phyloP scores from a whole-genome alignment of 2,329 filamentous ascomycete genomes.

The Cladosporium sphaerospermum region DNA sequence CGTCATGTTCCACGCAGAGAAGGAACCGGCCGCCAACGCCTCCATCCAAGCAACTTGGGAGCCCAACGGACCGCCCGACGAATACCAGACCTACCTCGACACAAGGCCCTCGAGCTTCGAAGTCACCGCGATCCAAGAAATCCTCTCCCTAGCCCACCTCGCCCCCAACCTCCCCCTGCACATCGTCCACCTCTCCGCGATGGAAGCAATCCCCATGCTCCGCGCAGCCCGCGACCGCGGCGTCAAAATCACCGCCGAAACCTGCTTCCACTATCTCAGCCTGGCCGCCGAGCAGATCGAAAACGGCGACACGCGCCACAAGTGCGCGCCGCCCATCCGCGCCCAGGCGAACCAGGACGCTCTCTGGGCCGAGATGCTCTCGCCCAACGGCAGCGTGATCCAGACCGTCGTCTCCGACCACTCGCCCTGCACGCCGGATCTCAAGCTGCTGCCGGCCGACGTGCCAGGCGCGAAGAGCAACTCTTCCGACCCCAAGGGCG shows the following conservation, averaged over 20 bases:
- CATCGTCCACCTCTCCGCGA: constrained; percentile 89
- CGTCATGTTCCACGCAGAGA: constrained; percentile 98
- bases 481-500: constrained; percentile 49
- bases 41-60: constrained; percentile 66
- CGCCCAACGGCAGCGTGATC: constrained; percentile 65
- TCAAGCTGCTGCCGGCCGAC: constrained; percentile 76
- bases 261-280: constrained; percentile 90
- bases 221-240: constrained; percentile 65
- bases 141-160: constrained; percentile 70
- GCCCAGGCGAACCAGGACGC: constrained; percentile 73
- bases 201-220: constrained; percentile 76
- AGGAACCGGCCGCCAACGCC: constrained; percentile 80
- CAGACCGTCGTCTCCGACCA: constrained; percentile 91
- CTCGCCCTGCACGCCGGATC: constrained; percentile 88
- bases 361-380: constrained; percentile 73
- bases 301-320: constrained; percentile 83
- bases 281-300: constrained; percentile 75
- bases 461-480: constrained; percentile 47
- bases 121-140: constrained; percentile 81
- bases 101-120: constrained; percentile 87
- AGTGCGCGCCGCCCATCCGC: constrained; percentile 91
- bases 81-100: constrained; percentile 85
- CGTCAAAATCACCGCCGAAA: constrained; percentile 85
- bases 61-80: constrained; percentile 64
- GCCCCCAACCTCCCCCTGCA: constrained; percentile 81